A percentile compares a stretch with the other conserved stretches of the same genome.
These are phyloP conservation scores for Lactarius deliciosus DNA, from an alignment of 768 basidiomycete species.

Conservation along the genomic window DNA sequence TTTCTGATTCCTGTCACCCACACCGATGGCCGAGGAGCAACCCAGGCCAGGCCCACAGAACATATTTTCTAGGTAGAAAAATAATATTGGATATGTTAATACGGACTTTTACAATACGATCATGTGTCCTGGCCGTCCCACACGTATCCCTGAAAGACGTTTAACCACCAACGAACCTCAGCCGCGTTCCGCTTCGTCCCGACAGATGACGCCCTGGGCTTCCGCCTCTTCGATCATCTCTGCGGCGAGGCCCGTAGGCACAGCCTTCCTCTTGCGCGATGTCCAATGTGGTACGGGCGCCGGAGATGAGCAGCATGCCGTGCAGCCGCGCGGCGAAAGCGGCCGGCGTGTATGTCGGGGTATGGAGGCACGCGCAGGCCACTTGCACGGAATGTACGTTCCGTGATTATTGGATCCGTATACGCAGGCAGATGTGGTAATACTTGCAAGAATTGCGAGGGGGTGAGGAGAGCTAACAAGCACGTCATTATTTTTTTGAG, in stretches of 20 bases:
- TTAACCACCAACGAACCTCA: conserved; percentile 72
- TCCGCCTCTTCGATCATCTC: conserved; percentile 83
- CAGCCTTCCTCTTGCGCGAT: conserved; percentile 66
- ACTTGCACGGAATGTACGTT: conserved; percentile 63
- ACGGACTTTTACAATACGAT: conserved; percentile 2
- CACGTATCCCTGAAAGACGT: conserved; percentile 62
- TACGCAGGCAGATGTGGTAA: conserved; percentile 63
- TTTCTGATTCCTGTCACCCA: not conserved
- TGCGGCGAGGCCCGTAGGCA: conserved; percentile 69
- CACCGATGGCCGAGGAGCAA: not conserved
- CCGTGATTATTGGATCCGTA: conserved; percentile 66
- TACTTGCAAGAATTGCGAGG: conserved; percentile 77
- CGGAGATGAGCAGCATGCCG: conserved; percentile 42
- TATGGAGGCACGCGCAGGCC: conserved; percentile 81
- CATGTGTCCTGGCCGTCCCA: conserved; percentile 65
- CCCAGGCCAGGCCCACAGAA: not conserved
- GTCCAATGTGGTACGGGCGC: conserved; percentile 56
- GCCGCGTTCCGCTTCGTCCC: conserved; percentile 72
- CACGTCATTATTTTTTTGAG: not conserved
- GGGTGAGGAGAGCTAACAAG: conserved; percentile 78
- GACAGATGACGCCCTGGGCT: conserved; percentile 62
- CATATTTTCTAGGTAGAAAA: not conserved
- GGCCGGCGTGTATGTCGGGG: conserved; percentile 66
- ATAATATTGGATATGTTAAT: not conserved
- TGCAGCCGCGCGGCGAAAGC: conserved; percentile 70